Base-by-base conservation (phyloP, 2,329 filamentous ascomycete species). In the Penicillium sclerotigenum region DNA sequence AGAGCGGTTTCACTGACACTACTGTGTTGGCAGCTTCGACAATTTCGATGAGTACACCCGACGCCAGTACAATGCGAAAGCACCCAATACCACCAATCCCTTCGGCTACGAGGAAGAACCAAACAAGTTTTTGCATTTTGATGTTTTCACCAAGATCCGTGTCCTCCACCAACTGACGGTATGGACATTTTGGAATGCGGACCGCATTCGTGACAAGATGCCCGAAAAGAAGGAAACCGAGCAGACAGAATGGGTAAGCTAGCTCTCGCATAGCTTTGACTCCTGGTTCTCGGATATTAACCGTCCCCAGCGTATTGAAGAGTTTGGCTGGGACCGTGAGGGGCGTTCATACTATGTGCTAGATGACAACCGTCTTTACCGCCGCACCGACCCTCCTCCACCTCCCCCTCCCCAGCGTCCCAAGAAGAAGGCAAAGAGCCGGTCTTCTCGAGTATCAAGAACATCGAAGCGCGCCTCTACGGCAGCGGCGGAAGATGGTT, bases 41-140 rank as follows among this genome's bases (percentile, higher is more conserved):
- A 87, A 94, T 47, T 96, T 97, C 65, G 91, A 97, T 70, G 91
- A 97, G 68, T 96, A 97, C 71, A 88, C 91, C 33, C 86, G 91
- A 65, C 88, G 91, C 57, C 92, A 97, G 73, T 99, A 91, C 72
- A 76, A 88, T 51, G 82, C 87, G n/a, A 96, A 91, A 75, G 87
- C 88, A 2, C 88, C 91, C 3, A 62, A 73, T 45, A 73, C 83
- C 11, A 82, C 82, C 52, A 97, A 97, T 68, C 93, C 93, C 0
- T 97, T 96, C 68, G 93, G 93, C 45, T 81, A 84, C 24, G 88
- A 87, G 3, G 90, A 94, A 64, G 76, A 80, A 5, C 87, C 90
- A 1, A 80, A 80, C 33, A 88, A 82, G 51, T 99, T 99, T 70
- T 78, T 84, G 61, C 85, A 91, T 43, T 90, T 99, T 53, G 89